Conservation (phyloP, 1,284 basidiomycete genomes). For the Taiwanofungus camphoratus region DNA sequence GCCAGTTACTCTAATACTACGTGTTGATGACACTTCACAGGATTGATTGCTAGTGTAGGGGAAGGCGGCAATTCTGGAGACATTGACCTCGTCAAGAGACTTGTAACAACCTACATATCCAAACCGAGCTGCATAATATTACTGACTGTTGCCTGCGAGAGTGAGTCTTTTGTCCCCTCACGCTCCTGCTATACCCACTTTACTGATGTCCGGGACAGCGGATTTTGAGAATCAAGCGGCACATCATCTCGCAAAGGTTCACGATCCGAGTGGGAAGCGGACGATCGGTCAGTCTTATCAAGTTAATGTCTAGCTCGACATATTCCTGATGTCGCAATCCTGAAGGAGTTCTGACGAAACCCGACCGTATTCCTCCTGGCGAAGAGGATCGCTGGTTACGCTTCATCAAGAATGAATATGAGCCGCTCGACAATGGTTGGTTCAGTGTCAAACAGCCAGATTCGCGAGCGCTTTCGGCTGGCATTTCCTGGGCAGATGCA, state of each 20-base stretch:
- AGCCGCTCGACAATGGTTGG: slow-evolving; percentile 57
- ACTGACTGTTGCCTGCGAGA: slow-evolving; percentile 68
- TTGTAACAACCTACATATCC: slow-evolving; percentile 50
- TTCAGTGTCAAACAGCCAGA: slow-evolving; percentile 71
- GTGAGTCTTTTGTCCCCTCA: slow-evolving; percentile 39
- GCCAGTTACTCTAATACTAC: neutral
- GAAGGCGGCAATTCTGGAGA: slow-evolving; percentile 42
- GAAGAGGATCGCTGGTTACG: slow-evolving; percentile 57
- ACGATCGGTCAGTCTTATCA: slow-evolving; percentile 53
- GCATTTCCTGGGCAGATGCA: slow-evolving; percentile 56
- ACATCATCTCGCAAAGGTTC: slow-evolving; percentile 38
- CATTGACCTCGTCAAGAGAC: slow-evolving; percentile 54
- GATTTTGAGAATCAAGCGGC: slow-evolving; percentile 73
- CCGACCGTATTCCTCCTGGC: slow-evolving; percentile 62
- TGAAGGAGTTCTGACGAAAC: slow-evolving; percentile 76
- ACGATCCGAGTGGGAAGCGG: slow-evolving; percentile 54
- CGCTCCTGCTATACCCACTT: neutral
- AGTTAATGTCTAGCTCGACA: neutral
- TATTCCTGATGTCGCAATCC: neutral
- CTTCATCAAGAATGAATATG: slow-evolving; percentile 49
- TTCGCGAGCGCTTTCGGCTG: slow-evolving; percentile 44
- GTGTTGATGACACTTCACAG: slow-evolving; percentile 26
- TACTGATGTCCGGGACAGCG: slow-evolving; percentile 32
- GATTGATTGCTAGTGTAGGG: slow-evolving; percentile 52
- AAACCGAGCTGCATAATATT: slow-evolving; percentile 65